Conservation (phyloP, 208 protist genomes). For the Acanthamoeba sp. region DNA sequence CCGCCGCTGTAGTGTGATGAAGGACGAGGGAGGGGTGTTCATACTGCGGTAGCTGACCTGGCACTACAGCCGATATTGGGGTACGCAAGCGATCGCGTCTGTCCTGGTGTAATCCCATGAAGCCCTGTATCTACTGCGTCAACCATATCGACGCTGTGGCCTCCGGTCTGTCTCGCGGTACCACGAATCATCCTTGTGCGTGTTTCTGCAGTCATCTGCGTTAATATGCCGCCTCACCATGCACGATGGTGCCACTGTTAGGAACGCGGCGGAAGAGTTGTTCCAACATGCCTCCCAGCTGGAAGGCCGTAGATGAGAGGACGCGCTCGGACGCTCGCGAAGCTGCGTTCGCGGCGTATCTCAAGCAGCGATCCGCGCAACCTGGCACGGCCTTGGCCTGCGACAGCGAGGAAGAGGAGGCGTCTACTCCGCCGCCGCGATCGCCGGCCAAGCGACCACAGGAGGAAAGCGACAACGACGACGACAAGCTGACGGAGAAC, state of each 20-base stretch:
- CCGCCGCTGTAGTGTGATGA: too few species aligned
- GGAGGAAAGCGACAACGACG: background rate
- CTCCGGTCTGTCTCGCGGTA: conserved; percentile 36
- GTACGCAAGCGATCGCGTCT: conserved; percentile 2
- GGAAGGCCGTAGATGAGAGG: background rate
- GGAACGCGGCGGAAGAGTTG: conserved; percentile 23
- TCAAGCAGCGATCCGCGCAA: background rate
- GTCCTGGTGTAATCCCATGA: conserved; percentile 30
- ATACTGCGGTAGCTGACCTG: background rate
- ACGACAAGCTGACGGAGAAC: background rate
- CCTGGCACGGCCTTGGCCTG: background rate
- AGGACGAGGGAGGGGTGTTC: too few species aligned
- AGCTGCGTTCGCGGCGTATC: background rate
- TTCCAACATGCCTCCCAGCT: background rate
- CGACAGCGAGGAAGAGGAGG: background rate
- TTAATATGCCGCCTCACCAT: too few species aligned
- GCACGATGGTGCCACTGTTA: too few species aligned
- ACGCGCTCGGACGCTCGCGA: background rate
- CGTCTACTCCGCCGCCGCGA: background rate
- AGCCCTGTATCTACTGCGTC: conserved; percentile 14
- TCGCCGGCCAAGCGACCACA: background rate
- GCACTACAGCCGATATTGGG: background rate
- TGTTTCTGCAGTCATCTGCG: too few species aligned
- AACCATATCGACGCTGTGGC: conserved; percentile 27
- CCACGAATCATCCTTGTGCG: too few species aligned